Evolutionary conservation across 1,284 basidiomycete genomes (phyloP).

Genomic region (Caloboletus firmus): DNA sequence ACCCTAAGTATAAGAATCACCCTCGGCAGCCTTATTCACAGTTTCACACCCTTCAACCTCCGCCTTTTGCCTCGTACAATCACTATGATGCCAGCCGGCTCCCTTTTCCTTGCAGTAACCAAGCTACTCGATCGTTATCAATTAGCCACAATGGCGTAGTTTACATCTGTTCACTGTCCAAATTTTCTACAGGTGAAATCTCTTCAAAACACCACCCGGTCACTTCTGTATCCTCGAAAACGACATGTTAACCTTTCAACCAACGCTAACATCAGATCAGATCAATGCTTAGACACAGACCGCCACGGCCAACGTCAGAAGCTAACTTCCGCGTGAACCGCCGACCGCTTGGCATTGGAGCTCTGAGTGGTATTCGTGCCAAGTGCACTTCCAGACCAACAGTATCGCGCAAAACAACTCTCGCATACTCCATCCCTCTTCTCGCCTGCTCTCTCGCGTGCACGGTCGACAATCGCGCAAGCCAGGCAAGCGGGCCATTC

Average conservation of each 20-base stretch:
- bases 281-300: constrained; percentile 15
- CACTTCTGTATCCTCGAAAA: constrained; percentile 11
- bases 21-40: too few species aligned
- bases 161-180: constrained; percentile 9
- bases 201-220: constrained; percentile 19
- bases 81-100: neutral
- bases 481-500: constrained; percentile 47
- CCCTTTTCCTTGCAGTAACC: constrained; percentile 14
- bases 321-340: neutral
- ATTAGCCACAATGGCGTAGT: constrained; percentile 21
- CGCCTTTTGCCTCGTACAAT: constrained; percentile 1
- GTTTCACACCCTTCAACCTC: constrained; percentile 2
- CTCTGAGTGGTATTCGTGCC: neutral
- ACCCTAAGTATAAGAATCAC: too few species aligned
- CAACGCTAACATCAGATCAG: too few species aligned
- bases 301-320: constrained; percentile 10
- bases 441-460: constrained; percentile 31
- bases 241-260: constrained; percentile 4
- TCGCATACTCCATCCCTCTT: constrained; percentile 39
- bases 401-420: constrained; percentile 43
- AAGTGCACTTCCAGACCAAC: constrained; percentile 33
- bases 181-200: constrained; percentile 3
- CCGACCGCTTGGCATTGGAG: neutral
- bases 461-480: constrained; percentile 46
- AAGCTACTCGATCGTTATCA: constrained; percentile 3